Percentiles rank a stretch among this genome's conserved stretches.
Evolutionary conservation across 352 stramenopile species (phyloP).

Genomic region (Pythium phragmitis): DNA sequence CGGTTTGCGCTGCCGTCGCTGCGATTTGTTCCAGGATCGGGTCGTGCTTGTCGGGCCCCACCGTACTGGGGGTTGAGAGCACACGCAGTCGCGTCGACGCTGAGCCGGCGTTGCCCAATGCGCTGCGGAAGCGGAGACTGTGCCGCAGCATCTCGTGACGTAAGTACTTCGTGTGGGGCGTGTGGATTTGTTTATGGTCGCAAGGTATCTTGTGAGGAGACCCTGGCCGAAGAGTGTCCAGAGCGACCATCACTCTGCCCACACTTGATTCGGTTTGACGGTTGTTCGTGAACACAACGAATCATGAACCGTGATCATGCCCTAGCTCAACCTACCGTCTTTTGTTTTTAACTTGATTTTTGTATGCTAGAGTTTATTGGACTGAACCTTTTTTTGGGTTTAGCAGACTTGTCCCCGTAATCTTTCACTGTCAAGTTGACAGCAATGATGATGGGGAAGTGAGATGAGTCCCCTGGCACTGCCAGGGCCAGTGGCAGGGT

Average conservation of each 20-base stretch:
- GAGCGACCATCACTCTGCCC: slow-evolving; percentile 4
- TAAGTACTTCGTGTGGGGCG: no score
- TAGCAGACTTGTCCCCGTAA: no score
- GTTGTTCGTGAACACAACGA: neutral
- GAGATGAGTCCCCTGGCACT: no score
- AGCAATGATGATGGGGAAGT: no score
- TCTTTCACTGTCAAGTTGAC: no score
- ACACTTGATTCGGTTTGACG: neutral
- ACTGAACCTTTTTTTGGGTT: neutral
- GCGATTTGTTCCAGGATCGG: slow-evolving; percentile 10
- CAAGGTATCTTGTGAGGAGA: neutral
- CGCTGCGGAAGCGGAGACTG: slow-evolving; percentile 9
- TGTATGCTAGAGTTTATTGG: neutral
- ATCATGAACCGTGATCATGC: neutral
- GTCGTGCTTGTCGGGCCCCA: neutral
- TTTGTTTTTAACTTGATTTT: slow-evolving; percentile 3
- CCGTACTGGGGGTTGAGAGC: slow-evolving; percentile 2
- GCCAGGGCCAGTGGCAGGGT: no score
- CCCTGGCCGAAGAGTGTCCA: neutral
- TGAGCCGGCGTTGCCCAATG: neutral
- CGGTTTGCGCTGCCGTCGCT: neutral
- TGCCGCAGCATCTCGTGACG: slow-evolving; percentile 10
- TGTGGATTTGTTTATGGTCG: neutral
- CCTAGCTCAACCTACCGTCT: neutral
- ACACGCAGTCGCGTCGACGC: slow-evolving; percentile 4